Percentiles rank a stretch among this genome's conserved stretches.
These are phyloP conservation scores for Pistacia atlantica DNA, from an alignment of 345 rosid species.

Conservation along the genomic window DNA sequence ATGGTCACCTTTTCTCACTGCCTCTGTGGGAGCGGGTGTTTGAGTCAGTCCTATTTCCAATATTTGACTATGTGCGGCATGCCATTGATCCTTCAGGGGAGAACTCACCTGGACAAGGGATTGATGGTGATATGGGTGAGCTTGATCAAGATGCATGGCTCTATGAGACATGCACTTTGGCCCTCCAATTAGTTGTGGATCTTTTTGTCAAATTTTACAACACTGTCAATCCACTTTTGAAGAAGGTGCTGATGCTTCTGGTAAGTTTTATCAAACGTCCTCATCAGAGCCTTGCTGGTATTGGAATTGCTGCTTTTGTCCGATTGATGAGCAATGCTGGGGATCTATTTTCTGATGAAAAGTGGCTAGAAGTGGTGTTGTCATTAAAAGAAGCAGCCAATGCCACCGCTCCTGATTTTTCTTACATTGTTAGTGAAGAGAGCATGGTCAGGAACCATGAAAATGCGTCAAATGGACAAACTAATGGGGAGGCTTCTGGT, in stretches of 20 bases:
- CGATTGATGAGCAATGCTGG: constrained; percentile 98
- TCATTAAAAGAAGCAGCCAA: constrained; percentile 87
- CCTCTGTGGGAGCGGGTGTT: constrained; percentile 89
- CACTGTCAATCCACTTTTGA: constrained; percentile 91
- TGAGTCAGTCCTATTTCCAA: constrained; percentile 92
- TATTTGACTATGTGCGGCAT: constrained; percentile 96
- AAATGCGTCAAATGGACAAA: constrained; percentile 35
- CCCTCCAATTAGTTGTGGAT: constrained; percentile 97
- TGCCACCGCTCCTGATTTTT: constrained; percentile 86
- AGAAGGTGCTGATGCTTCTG: constrained; percentile 77
- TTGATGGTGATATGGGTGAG: constrained; percentile 59
- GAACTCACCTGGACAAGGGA: constrained; percentile 59
- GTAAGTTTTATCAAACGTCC: constrained; percentile 94
- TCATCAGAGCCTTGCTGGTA: constrained; percentile 99
- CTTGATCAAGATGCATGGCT: constrained; percentile 99
- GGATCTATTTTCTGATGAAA: constrained; percentile 81
- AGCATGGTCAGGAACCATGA: constrained; percentile 32
- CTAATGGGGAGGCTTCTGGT: constrained; percentile 49
- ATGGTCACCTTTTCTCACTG: constrained; percentile 89
- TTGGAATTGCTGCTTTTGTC: constrained; percentile 97
- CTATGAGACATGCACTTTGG: constrained; percentile 99
- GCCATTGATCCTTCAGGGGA: constrained; percentile 96
- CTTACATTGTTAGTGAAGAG: constrained; percentile 60
- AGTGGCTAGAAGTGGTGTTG: constrained; percentile 89
- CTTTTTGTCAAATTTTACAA: constrained; percentile 91